phyloP scores from a whole-genome alignment of 768 basidiomycete genomes.

The Agaricus sinodeliciosus region DNA sequence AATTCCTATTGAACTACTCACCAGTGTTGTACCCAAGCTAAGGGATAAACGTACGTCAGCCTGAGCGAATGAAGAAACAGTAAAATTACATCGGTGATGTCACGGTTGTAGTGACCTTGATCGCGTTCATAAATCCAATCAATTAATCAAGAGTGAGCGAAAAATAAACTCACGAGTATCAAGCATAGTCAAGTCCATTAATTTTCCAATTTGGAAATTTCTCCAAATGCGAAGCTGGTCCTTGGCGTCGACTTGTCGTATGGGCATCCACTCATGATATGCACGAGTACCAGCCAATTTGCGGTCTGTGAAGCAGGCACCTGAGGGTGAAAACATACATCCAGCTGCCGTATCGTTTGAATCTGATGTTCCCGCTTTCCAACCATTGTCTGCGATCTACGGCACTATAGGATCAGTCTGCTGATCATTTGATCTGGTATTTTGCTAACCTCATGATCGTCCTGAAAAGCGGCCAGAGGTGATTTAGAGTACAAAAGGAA shows the following conservation, averaged over 20 bases:
- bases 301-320: slow-evolving; percentile 52
- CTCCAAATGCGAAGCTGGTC: slow-evolving; percentile 57
- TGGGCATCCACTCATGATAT: slow-evolving; percentile 60
- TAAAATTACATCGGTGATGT: slow-evolving; percentile 44
- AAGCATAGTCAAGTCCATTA: slow-evolving; percentile 56
- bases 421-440: neutral
- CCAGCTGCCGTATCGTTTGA: slow-evolving; percentile 47
- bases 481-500: neutral
- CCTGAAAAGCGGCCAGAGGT: slow-evolving; percentile 20
- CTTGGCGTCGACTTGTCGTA: slow-evolving; percentile 47
- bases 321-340: slow-evolving; percentile 44
- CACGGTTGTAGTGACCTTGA: slow-evolving; percentile 46
- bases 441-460: slow-evolving; percentile 40
- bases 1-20: slow-evolving; percentile 9
- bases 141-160: neutral
- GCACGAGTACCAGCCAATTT: slow-evolving; percentile 53
- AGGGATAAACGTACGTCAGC: neutral
- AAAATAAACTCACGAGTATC: slow-evolving; percentile 40
- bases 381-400: slow-evolving; percentile 48
- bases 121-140: neutral
- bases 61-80: neutral
- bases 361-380: slow-evolving; percentile 50
- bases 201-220: slow-evolving; percentile 57
- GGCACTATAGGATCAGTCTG: neutral
- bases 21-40: slow-evolving; percentile 48